Evolutionary conservation across 345 rosid genomes (phyloP).

Genomic region (Dovyalis caffra): DNA sequence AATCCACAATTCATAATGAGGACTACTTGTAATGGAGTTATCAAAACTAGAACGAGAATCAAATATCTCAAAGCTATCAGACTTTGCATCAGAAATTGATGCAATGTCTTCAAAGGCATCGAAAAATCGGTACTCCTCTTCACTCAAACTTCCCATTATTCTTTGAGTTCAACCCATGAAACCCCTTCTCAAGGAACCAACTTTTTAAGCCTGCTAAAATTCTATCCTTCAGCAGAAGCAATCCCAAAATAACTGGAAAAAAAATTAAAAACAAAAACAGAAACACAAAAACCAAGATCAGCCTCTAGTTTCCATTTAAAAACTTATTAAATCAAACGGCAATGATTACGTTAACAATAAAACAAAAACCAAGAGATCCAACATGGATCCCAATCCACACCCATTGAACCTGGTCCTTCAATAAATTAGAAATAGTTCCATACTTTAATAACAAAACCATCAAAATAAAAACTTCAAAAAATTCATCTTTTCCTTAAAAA

Average conservation of each 20-base stretch:
- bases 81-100: conserved; percentile 47
- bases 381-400: conserved; percentile 82
- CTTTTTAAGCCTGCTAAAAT: conserved; percentile 41
- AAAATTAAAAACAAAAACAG: conserved; percentile 10
- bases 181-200: conserved; percentile 38
- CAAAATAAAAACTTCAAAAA: conserved; percentile 2
- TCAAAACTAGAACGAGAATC: conserved; percentile 22
- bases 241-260: conserved; percentile 43
- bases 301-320: conserved; percentile 4
- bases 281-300: conserved; percentile 56
- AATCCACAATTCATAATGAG: conserved; percentile 48
- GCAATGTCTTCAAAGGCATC: conserved; percentile 65
- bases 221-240: conserved; percentile 51
- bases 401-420: conserved; percentile 61
- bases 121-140: conserved; percentile 47
- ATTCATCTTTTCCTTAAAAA: not conserved
- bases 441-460: conserved; percentile 15
- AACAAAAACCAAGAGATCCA: conserved; percentile 62
- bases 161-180: conserved; percentile 69
- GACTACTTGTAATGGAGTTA: conserved; percentile 16
- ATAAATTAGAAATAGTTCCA: conserved; percentile 9
- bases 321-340: conserved; percentile 21
- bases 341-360: conserved; percentile 22
- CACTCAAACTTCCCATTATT: conserved; percentile 40
- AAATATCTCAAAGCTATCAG: conserved; percentile 27